Base-by-base conservation (phyloP, 345 rosid species). In the Arabidopsis arenosa region DNA sequence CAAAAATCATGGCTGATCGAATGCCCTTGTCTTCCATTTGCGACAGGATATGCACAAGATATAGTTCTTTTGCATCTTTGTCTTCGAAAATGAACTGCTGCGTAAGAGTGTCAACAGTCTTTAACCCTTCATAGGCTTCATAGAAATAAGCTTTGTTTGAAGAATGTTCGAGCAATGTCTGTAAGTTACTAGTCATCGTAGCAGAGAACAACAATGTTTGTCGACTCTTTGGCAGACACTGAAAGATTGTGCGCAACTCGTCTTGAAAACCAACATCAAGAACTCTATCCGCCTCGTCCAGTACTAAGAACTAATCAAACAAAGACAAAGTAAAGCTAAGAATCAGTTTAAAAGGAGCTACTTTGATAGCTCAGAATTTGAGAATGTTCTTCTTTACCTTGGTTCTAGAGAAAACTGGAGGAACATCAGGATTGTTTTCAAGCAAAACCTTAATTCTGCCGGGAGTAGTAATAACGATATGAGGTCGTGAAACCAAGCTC, bases 261-360 rank as follows among this genome's bases (percentile, higher is more conserved):
- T 88, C 98, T 79, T 95, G 90, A 80, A 95, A 95, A 43, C 99
- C 98, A 76, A 82, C 93, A 82, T 95, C 99, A 84, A 95, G 84
- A 53, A 95, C 94, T 85, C 98, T 85, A 78, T 95, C 99, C 9
- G 99, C 98, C 79, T 95, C 99, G 45, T 95, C 99, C 86, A 95
- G 76, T 65, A 95, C 97, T 55, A 95, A 84, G 81, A 88, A 89
- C 99, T 95, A 80, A 64, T 88, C 56, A 59, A 49, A 40, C 6
- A 73, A 33, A 66, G 60, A 53, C 5, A 8, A 47, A 21, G 64
- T 18, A 51, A 64, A 32, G 40, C 47, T 32, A 23, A 18, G 26
- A 59, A 60, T 64, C 65, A 55, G 15, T 4, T 0, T 28, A 39
- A 15, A 53, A 48, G 12, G 4, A 17, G 66, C 4, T 12, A 17